Conservation (phyloP, 371 early-diverging fungal species). For the Batkoa obscura region DNA sequence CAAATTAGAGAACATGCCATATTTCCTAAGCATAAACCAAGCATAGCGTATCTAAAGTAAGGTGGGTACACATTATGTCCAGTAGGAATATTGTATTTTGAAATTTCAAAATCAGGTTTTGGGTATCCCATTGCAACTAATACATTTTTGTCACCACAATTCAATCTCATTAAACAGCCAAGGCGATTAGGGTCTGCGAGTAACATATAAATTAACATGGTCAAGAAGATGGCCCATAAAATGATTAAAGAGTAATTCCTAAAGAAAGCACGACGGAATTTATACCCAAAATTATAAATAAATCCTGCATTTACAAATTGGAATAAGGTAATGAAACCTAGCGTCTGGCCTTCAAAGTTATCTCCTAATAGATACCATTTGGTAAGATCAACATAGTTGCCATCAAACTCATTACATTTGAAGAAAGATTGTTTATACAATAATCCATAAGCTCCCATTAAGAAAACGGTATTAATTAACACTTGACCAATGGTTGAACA, state of each 20-base stretch:
- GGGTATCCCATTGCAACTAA: conserved; percentile 22
- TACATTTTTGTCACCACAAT: conserved; percentile 38
- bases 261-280: conserved; percentile 33
- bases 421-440: conserved; percentile 45
- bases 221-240: conserved; percentile 28
- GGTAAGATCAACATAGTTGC: conserved; percentile 30
- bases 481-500: conserved; percentile 37
- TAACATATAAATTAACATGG: conserved; percentile 26
- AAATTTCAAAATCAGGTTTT: conserved; percentile 20
- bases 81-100: conserved; percentile 27
- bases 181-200: conserved; percentile 48
- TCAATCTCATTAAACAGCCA: conserved; percentile 43
- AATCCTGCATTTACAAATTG: conserved; percentile 43
- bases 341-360: conserved; percentile 40
- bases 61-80: conserved; percentile 51
- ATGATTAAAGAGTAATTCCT: conserved; percentile 30
- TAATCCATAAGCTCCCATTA: conserved; percentile 22
- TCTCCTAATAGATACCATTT: conserved; percentile 63
- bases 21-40: conserved; percentile 19
- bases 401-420: conserved; percentile 49
- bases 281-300: conserved; percentile 41
- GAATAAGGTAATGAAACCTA: conserved; percentile 33
- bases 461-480: conserved; percentile 37
- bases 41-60: conserved; percentile 31
- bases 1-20: conserved; percentile 10